Conservation (phyloP, 306 rosid genomes). For the Dalbergia cultrata region DNA sequence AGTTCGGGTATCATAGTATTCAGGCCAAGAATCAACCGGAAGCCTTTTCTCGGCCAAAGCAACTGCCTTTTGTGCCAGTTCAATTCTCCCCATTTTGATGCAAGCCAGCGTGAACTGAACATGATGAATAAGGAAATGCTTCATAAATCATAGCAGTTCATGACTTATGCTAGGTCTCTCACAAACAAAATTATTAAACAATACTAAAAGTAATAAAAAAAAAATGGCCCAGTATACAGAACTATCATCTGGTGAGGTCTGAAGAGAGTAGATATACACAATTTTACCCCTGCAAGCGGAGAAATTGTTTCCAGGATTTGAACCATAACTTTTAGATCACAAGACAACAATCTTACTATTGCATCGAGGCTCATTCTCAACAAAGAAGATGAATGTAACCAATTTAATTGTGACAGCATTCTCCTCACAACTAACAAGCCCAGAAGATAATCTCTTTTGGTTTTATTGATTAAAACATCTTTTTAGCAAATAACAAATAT, state of each 20-base stretch:
- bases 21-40: constrained; percentile 77
- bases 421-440: constrained; percentile 20
- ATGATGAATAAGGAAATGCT: constrained; percentile 17
- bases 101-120: constrained; percentile 85
- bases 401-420: constrained; percentile 8
- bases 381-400: not conserved
- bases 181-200: not conserved
- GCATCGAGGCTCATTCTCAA: too few species aligned
- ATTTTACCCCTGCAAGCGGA: too few species aligned
- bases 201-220: not conserved
- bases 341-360: too few species aligned
- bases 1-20: constrained; percentile 75
- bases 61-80: constrained; percentile 74
- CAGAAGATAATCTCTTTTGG: not conserved
- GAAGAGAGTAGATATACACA: too few species aligned
- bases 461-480: not conserved
- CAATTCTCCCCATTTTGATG: constrained; percentile 87
- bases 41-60: constrained; percentile 78
- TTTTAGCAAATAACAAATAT: not conserved
- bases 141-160: constrained; percentile 31
- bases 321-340: too few species aligned
- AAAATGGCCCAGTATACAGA: too few species aligned
- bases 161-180: constrained; percentile 26
- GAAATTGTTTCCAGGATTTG: too few species aligned
- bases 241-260: too few species aligned